Evolutionary conservation across 345 rosid genomes (phyloP).

Genomic region (Brassica rapa): DNA sequence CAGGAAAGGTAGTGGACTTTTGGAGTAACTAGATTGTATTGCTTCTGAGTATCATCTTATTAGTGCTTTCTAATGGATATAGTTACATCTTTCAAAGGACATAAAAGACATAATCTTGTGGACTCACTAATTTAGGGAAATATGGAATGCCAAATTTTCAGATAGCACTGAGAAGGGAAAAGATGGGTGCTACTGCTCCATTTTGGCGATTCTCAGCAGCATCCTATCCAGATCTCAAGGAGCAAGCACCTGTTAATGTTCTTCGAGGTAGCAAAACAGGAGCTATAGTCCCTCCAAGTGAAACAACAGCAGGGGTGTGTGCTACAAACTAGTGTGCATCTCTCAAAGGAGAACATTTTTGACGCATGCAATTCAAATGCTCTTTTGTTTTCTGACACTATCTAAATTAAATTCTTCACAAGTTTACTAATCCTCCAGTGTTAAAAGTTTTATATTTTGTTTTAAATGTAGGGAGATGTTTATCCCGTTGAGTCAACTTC

Average conservation of each 20-base stretch:
- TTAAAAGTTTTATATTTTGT: conserved; percentile 16
- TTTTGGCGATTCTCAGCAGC: conserved; percentile 98
- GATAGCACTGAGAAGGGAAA: conserved; percentile 96
- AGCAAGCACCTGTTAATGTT: conserved; percentile 44
- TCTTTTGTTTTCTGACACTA: background rate
- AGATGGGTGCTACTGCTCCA: conserved; percentile 87
- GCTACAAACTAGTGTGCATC: background rate
- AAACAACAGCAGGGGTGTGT: conserved; percentile 61
- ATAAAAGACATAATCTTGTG: conserved; percentile 11
- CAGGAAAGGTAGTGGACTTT: conserved; percentile 54
- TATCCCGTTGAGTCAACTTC: conserved; percentile 70
- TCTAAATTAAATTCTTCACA: background rate
- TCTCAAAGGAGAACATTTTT: background rate
- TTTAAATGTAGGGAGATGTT: conserved; percentile 67
- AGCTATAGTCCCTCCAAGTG: conserved; percentile 45
- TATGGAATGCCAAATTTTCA: conserved; percentile 33
- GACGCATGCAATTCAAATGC: conserved; percentile 15
- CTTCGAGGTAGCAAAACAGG: conserved; percentile 49
- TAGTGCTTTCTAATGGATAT: conserved; percentile 14
- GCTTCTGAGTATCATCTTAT: background rate
- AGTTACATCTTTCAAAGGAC: conserved; percentile 21
- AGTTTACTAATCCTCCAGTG: conserved; percentile 9
- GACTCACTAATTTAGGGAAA: conserved; percentile 22
- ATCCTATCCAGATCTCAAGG: conserved; percentile 91
- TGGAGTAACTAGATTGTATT: conserved; percentile 6